Percentiles rank a stretch among this genome's conserved stretches.
Evolutionary conservation across 2,329 filamentous ascomycete species (phyloP).

Genomic region (Alternaria postmessia): DNA sequence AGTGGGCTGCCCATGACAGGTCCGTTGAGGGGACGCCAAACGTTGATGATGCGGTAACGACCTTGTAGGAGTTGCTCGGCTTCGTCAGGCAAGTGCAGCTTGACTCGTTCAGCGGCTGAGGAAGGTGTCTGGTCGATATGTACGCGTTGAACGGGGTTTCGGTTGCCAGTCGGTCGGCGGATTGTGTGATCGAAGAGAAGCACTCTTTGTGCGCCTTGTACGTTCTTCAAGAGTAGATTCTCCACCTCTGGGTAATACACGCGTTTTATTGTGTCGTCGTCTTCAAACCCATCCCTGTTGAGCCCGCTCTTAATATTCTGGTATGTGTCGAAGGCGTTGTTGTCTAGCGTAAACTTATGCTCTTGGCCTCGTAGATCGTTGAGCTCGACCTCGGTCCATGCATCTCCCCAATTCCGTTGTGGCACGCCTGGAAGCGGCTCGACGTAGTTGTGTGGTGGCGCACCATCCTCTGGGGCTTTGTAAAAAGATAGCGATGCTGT

Average conservation of each 20-base stretch:
- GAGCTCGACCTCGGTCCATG: conserved; percentile 64
- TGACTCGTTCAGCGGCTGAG: conserved; percentile 73
- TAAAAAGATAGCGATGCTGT: conserved; percentile 42
- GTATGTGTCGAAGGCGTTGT: conserved; percentile 76
- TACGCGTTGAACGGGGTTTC: conserved; percentile 73
- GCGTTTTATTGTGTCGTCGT: conserved; percentile 72
- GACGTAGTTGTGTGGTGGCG: conserved; percentile 60
- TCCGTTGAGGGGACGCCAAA: conserved; percentile 75
- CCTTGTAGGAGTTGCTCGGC: conserved; percentile 71
- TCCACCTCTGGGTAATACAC: conserved; percentile 90
- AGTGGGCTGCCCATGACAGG: conserved; percentile 66
- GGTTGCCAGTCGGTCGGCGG: conserved; percentile 70
- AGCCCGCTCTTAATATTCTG: conserved; percentile 64
- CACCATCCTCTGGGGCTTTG: conserved; percentile 37
- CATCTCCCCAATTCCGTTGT: conserved; percentile 69
- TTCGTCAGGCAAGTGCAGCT: conserved; percentile 71
- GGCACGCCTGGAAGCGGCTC: conserved; percentile 69
- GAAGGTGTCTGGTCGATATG: conserved; percentile 84
- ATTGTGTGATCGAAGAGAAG: conserved; percentile 90
- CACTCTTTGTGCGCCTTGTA: conserved; percentile 72
- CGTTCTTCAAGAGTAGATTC: conserved; percentile 69
- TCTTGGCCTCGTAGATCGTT: conserved; percentile 78
- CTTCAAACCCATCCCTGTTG: conserved; percentile 65
- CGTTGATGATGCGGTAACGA: conserved; percentile 84
- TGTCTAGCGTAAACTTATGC: conserved; percentile 70